Conservation (phyloP, 2,329 filamentous ascomycete genomes). For the Huntiella abstrusa region DNA sequence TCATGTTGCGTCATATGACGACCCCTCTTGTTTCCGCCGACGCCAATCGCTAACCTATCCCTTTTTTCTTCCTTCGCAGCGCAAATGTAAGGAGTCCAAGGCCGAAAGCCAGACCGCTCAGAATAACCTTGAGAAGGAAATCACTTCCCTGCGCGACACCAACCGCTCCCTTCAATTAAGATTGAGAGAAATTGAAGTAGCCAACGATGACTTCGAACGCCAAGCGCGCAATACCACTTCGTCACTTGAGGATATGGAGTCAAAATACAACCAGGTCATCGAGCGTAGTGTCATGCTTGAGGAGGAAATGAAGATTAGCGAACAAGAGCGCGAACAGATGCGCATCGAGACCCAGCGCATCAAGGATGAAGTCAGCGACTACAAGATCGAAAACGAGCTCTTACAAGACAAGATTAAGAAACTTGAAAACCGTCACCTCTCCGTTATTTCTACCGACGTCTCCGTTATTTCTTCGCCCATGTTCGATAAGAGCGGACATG, state of each 20-base stretch:
- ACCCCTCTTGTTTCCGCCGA: constrained; percentile 1
- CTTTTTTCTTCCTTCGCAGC: constrained; percentile 29
- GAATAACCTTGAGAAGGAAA: constrained; percentile 79
- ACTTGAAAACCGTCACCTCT: constrained; percentile 37
- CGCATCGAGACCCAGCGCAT: constrained; percentile 82
- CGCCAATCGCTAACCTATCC: constrained; percentile 2
- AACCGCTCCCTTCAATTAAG: constrained; percentile 67
- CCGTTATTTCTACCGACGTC: constrained; percentile 41
- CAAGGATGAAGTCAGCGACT: constrained; percentile 75
- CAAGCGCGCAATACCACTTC: constrained; percentile 92
- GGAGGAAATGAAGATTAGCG: constrained; percentile 77
- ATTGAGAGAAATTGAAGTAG: constrained; percentile 87
- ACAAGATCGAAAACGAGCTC: constrained; percentile 90
- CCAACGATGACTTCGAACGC: constrained; percentile 94
- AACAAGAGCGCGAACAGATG: constrained; percentile 76
- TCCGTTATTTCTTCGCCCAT: constrained; percentile 48
- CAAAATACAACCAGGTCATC: constrained; percentile 88
- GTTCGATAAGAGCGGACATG: constrained; percentile 45
- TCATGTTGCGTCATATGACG: not conserved
- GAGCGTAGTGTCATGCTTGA: constrained; percentile 86
- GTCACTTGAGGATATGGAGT: constrained; percentile 89
- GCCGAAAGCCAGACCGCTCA: constrained; percentile 70
- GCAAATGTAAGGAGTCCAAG: constrained; percentile 93
- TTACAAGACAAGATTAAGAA: constrained; percentile 84
- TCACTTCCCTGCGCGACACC: constrained; percentile 71